phyloP scores from a whole-genome alignment of 768 basidiomycete species.

The Sistotremastrum suecicum region DNA sequence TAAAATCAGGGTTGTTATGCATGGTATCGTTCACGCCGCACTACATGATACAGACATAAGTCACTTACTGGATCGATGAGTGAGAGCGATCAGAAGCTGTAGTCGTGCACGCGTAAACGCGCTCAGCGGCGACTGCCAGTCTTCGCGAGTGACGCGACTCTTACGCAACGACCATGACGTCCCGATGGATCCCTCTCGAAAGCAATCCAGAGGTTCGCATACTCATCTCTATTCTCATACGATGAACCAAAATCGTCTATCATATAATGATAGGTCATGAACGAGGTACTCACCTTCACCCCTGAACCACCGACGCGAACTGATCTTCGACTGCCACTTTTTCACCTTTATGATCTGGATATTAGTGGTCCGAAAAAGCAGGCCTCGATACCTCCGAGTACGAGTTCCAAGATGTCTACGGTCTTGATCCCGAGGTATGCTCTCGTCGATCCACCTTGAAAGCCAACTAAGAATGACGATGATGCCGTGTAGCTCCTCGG shows the following conservation, averaged over 20 bases:
- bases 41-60: too few relatives aligned
- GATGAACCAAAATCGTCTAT: slow-evolving; percentile 1
- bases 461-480: background rate
- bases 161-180: too few relatives aligned
- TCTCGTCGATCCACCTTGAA: background rate
- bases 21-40: too few relatives aligned
- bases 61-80: too few relatives aligned
- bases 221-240: background rate
- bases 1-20: too few relatives aligned
- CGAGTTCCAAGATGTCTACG: slow-evolving; percentile 59
- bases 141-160: too few relatives aligned
- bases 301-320: background rate
- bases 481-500: slow-evolving; percentile 37
- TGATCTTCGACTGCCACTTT: background rate
- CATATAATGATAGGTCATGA: slow-evolving; percentile 27
- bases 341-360: background rate
- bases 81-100: too few relatives aligned
- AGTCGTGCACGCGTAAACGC: too few relatives aligned
- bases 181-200: slow-evolving; percentile 68
- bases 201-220: slow-evolving; percentile 44
- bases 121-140: too few relatives aligned
- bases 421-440: slow-evolving; percentile 50
- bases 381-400: slow-evolving; percentile 38
- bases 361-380: slow-evolving; percentile 56
- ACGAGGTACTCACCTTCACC: slow-evolving; percentile 20